Base-by-base conservation (phyloP, 1,139 yeast genomes). In the Candida tropicalis region DNA sequence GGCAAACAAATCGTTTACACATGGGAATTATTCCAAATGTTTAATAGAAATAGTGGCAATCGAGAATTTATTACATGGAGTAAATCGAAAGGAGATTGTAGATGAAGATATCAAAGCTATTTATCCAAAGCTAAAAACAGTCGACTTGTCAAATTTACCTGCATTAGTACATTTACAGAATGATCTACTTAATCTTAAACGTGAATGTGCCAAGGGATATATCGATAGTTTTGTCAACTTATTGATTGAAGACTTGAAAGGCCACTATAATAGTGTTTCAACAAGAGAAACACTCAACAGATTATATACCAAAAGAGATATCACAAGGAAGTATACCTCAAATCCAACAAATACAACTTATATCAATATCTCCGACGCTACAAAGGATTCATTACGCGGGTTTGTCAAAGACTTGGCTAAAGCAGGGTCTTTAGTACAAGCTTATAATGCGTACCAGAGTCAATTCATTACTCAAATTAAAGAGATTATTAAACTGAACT, bases 361-460 rank as follows among this genome's bases (percentile, higher is more conserved):
- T 52, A 63, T 63, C 31, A 53, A 49, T 2, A 55, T 82, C 5
- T 56, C 60, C 7, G 65, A 66, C 0, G 57, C 55, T 0, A 65
- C 74, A 33, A 75, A 77, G 48, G 48, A 50, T 1, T 59, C 67
- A 18, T 61, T 88, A 5, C 65, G 65, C 7, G 70, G 63, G 1
- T 74, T 71, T 41, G 69, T 88, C 22, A 60, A 63, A 16, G 85
- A 86, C 35, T 68, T 89, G 34, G 68, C 79, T 9, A 77, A 82
- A 49, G 79, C 91, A 32, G 85, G 83, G 26, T 81, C 79, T 53
- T 64, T 90, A 35, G 73, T 79, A 2, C 71, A 78, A 17, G 89
- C 95, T 0, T 84, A 84, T 54, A 70, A 75, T 28, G 58, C 70
- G 7, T 90, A 87, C 60, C 88, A 85, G 56, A 95, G 84, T 22